phyloP scores from a whole-genome alignment of 2,329 filamentous ascomycete species.

The Didymella glomerata region DNA sequence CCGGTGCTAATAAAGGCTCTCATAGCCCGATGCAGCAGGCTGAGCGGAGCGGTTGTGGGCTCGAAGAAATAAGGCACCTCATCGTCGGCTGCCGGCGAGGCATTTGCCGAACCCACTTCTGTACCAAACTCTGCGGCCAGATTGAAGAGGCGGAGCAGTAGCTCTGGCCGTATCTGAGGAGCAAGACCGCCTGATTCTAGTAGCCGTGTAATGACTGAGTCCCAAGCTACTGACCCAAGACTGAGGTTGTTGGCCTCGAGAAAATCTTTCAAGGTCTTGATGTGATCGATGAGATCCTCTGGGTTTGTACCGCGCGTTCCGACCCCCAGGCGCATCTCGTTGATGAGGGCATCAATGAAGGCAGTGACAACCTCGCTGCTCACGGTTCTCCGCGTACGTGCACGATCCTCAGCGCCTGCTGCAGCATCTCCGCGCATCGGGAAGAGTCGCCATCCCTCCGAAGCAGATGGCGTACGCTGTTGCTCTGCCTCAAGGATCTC shows the following conservation, averaged over 20 bases:
- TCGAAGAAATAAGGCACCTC: conserved; percentile 55
- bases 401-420: conserved; percentile 37
- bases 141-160: conserved; percentile 52
- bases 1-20: conserved; percentile 51
- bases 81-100: conserved; percentile 30
- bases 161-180: conserved; percentile 55
- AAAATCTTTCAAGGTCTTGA: conserved; percentile 51
- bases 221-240: conserved; percentile 55
- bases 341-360: conserved; percentile 62
- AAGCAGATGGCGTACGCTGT: conserved; percentile 26
- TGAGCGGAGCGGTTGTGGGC: conserved; percentile 54
- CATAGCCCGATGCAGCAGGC: conserved; percentile 55
- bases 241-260: conserved; percentile 50
- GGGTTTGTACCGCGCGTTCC: conserved; percentile 51
- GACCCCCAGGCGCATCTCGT: conserved; percentile 55
- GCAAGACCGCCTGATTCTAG: conserved; percentile 59
- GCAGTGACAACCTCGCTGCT: conserved; percentile 66
- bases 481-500: conserved; percentile 49
- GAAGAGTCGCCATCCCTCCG: conserved; percentile 39
- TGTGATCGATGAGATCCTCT: conserved; percentile 43
- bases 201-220: conserved; percentile 59
- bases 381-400: conserved; percentile 57
- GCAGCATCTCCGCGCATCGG: conserved; percentile 26
- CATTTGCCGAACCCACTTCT: conserved; percentile 51
- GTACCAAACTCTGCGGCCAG: conserved; percentile 54